These are phyloP conservation scores for Exophiala sp. DNA, from an alignment of 2,329 filamentous ascomycete genomes.

Conservation along the genomic window DNA sequence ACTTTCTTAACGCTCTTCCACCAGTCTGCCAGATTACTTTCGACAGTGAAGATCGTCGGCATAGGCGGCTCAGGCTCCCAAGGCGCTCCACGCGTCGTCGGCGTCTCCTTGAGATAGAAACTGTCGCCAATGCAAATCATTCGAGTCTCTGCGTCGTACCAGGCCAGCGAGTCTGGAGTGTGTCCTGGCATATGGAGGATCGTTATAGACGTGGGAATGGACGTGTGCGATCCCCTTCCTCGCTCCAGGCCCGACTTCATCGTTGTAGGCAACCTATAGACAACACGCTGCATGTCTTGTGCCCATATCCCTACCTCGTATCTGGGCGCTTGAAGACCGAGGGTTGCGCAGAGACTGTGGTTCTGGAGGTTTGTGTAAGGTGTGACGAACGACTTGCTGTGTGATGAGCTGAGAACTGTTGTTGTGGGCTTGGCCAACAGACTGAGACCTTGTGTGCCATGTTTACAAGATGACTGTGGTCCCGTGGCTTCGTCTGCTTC, in stretches of 20 bases:
- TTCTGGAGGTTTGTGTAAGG: conserved; percentile 25
- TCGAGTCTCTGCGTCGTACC: conserved; percentile 22
- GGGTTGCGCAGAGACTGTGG: conserved; percentile 20
- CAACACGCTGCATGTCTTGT: conserved; percentile 14
- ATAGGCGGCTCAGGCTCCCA: conserved; percentile 23
- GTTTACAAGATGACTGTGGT: too few species aligned
- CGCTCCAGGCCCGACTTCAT: neutral
- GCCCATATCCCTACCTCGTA: conserved; percentile 23
- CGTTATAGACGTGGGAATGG: conserved; percentile 12
- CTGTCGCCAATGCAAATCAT: conserved; percentile 25
- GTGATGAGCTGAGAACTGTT: conserved; percentile 22
- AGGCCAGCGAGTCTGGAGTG: conserved; percentile 27
- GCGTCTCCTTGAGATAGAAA: conserved; percentile 24
- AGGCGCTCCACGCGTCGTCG: conserved; percentile 12
- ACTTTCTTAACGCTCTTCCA: conserved; percentile 16
- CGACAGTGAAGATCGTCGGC: conserved; percentile 23
- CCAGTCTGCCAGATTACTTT: conserved; percentile 17
- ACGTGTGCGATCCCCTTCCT: neutral
- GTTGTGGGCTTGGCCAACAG: neutral
- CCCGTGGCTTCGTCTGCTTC: too few species aligned
- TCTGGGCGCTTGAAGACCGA: conserved; percentile 18
- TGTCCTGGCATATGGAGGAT: conserved; percentile 26
- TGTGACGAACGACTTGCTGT: conserved; percentile 17
- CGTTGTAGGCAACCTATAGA: neutral
- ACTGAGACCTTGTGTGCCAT: neutral